Conservation (phyloP, 192 early-diverging fungal genomes). For the Entomortierella lignicola region DNA sequence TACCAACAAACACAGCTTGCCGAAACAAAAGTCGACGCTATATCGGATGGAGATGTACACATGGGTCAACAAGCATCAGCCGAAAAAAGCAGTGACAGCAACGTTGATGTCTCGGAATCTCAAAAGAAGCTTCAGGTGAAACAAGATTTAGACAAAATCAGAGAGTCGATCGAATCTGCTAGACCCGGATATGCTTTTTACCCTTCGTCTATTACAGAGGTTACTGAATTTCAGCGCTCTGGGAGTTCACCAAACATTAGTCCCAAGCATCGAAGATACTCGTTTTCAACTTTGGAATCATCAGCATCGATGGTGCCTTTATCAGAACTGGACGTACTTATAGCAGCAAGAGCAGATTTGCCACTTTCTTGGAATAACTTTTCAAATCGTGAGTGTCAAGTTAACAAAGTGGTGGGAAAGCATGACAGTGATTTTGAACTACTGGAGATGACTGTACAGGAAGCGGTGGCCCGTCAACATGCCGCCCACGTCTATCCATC, state of each 20-base stretch:
- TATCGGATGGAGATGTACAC: background rate
- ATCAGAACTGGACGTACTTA: background rate
- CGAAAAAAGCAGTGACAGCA: background rate
- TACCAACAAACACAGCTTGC: background rate
- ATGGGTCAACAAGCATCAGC: background rate
- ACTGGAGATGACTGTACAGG: constrained; percentile 39
- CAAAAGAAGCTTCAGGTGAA: constrained; percentile 11
- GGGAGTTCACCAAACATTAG: too few relatives aligned
- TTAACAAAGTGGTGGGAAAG: constrained; percentile 43
- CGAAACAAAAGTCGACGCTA: background rate
- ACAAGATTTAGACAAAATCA: constrained; percentile 38
- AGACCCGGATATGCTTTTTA: constrained; percentile 28
- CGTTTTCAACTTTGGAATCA: too few relatives aligned
- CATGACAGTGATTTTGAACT: constrained; percentile 30
- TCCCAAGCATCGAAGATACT: too few relatives aligned
- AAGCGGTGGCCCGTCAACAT: constrained; percentile 30
- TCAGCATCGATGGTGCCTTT: background rate
- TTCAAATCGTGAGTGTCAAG: constrained; percentile 33
- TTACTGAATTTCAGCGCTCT: too few relatives aligned
- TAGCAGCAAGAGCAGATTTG: constrained; percentile 5
- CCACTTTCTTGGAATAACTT: constrained; percentile 50
- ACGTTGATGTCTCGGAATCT: background rate
- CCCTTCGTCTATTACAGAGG: background rate
- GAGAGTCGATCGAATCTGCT: constrained; percentile 39
- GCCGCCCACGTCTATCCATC: background rate